Conservation (phyloP, 2,329 filamentous ascomycete species). For the Diaporthe sp. region DNA sequence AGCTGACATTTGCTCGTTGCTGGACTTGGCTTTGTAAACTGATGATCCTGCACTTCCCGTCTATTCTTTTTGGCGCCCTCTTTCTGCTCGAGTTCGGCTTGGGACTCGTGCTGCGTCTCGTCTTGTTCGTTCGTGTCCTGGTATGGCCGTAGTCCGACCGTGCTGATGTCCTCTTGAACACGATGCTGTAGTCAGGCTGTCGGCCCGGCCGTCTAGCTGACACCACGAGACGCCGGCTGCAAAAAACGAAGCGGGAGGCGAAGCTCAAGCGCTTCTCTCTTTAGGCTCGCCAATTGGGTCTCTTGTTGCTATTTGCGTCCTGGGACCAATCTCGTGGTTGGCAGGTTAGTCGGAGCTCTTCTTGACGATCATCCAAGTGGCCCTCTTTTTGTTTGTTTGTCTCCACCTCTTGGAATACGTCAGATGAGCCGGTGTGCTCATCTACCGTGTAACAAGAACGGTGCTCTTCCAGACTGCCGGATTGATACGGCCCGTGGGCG, state of each 20-base stretch:
- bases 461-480: slow-evolving; percentile 12
- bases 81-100: neutral
- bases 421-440: slow-evolving; percentile 17
- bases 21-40: neutral
- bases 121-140: neutral
- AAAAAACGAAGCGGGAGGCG: slow-evolving; percentile 5
- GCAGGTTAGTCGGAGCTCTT: neutral
- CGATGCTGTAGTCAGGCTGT: neutral
- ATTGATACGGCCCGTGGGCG: neutral
- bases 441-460: slow-evolving; percentile 6
- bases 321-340: slow-evolving; percentile 14
- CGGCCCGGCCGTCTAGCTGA: neutral
- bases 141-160: slow-evolving; percentile 1
- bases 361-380: slow-evolving; percentile 5
- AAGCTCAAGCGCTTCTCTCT: neutral
- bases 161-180: neutral
- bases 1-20: neutral
- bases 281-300: slow-evolving; percentile 16
- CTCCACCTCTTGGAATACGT: slow-evolving; percentile 21
- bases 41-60: neutral
- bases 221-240: slow-evolving; percentile 2
- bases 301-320: slow-evolving; percentile 12
- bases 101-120: neutral
- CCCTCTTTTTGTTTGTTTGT: slow-evolving; percentile 25
- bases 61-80: neutral